phyloP scores from a whole-genome alignment of 306 rosid genomes.

The Trifolium fragiferum region DNA sequence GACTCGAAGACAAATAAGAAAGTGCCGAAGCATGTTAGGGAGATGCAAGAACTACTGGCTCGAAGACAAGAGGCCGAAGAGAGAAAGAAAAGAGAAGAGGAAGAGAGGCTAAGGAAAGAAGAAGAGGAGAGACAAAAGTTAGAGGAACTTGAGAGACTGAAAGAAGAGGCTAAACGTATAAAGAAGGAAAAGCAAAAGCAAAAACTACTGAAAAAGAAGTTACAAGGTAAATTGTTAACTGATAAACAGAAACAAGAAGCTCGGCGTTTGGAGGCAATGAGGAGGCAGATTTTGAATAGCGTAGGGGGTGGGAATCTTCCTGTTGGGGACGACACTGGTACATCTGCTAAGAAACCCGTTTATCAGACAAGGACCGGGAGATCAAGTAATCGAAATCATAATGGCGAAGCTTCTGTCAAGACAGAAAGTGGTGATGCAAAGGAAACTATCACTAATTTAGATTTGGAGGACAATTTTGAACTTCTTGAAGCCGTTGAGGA shows the following conservation, averaged over 20 bases:
- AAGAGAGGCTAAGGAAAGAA: conserved; percentile 81
- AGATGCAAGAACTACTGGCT: conserved; percentile 94
- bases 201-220: conserved; percentile 70
- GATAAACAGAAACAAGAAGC: conserved; percentile 68
- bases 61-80: conserved; percentile 86
- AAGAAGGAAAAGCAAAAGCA: conserved; percentile 92
- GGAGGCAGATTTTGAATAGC: conserved; percentile 70
- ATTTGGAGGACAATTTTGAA: conserved; percentile 60
- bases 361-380: conserved; percentile 79
- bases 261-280: conserved; percentile 75
- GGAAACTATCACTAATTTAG: conserved; percentile 53
- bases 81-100: conserved; percentile 78
- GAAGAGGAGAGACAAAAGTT: conserved; percentile 79
- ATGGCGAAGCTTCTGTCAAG: conserved; percentile 62
- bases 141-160: conserved; percentile 83
- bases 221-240: too few species aligned
- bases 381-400: conserved; percentile 55
- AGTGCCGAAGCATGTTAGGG: conserved; percentile 96
- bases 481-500: conserved; percentile 63
- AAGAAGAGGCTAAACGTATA: conserved; percentile 77
- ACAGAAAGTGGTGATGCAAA: conserved; percentile 54
- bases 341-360: conserved; percentile 71
- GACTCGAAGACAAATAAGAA: conserved; percentile 83
- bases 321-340: conserved; percentile 62
- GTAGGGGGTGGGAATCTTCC: conserved; percentile 58